Evolutionary conservation across 257 asterid genomes (phyloP), one percentile per base, ranked within the genome.

Genomic region (Solanum dulcamara): DNA sequence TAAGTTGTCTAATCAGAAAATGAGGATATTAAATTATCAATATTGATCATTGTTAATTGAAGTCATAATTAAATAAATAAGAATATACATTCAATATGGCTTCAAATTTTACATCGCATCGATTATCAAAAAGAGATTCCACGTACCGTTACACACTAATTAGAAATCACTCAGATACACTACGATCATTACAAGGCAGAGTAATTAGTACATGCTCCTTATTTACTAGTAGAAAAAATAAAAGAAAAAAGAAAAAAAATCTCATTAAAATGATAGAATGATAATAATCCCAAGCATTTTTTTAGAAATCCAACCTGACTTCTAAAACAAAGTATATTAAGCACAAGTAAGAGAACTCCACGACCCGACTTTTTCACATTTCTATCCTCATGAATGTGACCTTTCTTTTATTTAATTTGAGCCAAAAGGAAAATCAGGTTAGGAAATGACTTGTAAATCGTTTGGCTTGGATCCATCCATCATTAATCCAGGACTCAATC

Each of bases 401-500:
- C 2, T 9, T 22, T 9, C 14, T n/a, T n/a, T 8, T 3, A 57
- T 57, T 57, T 22, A 57, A 6, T 57, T 22, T 5, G 14, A 60
- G 26, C 1, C 35, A 24, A 62, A 60, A 32, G 20, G 15, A 62
- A 57, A 28, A 64, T 64, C 38, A 30, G 24, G 12, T 33, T 32
- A 32, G 42, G 44, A 32, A 7, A 32, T 67, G 38, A 67, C 14
- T 67, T 4, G 42, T 66, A 32, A 64, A 10, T 64, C 11, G 2
- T 28, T 6, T 0, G 71, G 33, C 2, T 64, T 14, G 22, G 11
- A 33, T 67, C 14, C 53, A 6, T 72, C 81, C 81, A 40, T 72
- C 51, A 40, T 40, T 74, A 74, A n/a, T 74, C 81, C 80, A 22
- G 90, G 90, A 44, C 91, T 89, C 38, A 89, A 67, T 66, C 88